Evolutionary conservation across 805 yeast species (phyloP), one percentile per base, ranked within the genome.

Genomic region (Suhomyces sp.): DNA sequence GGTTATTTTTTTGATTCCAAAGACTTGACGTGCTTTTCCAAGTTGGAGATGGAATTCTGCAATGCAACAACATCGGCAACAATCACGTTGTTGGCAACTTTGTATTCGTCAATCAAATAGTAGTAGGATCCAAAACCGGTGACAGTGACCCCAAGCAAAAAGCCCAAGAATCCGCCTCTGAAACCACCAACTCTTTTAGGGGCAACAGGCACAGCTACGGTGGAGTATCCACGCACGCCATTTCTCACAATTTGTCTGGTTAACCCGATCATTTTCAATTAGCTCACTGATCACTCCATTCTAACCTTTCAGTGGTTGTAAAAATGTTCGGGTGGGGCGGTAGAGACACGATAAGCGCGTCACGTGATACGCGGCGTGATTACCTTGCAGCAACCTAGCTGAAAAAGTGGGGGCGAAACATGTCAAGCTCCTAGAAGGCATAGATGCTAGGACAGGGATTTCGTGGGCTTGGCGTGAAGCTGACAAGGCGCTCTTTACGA

Each of bases 71-170:
- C 88, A 64, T 90, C 97, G 49, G 89, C 82, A 53, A 88, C 79
- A 53, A 90, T 82, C 17, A 87, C 87, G 60, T 80, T 81, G 67
- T 86, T 88, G 60, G 93, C 81, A 55, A 79, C 75, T 67, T 86
- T 84, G 78, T 88, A 88, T 68, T 87, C 88, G 63, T 89, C 94
- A 54, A 88, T 70, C 59, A 88, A 76, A 70, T 88, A 90, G 68
- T 83, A 86, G 75, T 90, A 90, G 13, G 92, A 84, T 6, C 83
- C 88, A 51, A 80, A 80, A 2, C 96, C 92, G 15, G 96, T 87
- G 56, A 80, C 67, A 22, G 90, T 76, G 38, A 86, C 87, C 45
- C 97, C 96, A 29, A 85, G 74, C 51, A 90, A 78, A 70, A 90
- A 90, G 1, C 97, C 97, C 51, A 88, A 73, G 57, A 90, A 74